phyloP scores from a whole-genome alignment of 768 basidiomycete species.

The Tulasnella sp. region DNA sequence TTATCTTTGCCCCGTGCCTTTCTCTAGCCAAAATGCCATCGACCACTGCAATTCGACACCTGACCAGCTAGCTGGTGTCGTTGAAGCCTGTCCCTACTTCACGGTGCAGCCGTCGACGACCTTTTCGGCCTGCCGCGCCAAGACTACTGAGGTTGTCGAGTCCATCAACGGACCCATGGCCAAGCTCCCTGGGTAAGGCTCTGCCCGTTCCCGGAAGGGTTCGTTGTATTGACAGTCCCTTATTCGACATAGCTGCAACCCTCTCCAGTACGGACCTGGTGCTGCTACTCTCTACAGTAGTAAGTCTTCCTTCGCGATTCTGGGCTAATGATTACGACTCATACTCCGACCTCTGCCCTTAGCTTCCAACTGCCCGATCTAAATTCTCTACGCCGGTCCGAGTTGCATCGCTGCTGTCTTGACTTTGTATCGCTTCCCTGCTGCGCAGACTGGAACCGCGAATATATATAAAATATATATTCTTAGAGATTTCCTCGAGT shows the following conservation, averaged over 20 bases:
- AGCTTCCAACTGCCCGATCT: not conserved
- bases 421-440: not conserved
- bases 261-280: slow-evolving; percentile 9
- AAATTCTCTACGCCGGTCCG: not conserved
- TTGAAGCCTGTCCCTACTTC: slow-evolving; percentile 33
- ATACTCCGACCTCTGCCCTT: not conserved
- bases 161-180: slow-evolving; percentile 23
- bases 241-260: slow-evolving; percentile 6
- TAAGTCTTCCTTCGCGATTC: not conserved
- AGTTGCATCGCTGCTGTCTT: not conserved
- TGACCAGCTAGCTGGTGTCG: not conserved
- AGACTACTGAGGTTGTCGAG: slow-evolving; percentile 30
- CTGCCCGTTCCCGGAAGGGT: not conserved
- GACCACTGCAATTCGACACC: slow-evolving; percentile 11
- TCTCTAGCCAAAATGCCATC: slow-evolving; percentile 13
- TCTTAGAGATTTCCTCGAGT: too few relatives aligned
- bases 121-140: slow-evolving; percentile 35
- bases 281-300: slow-evolving; percentile 5
- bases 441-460: not conserved
- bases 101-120: slow-evolving; percentile 30
- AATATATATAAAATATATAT: not conserved
- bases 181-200: slow-evolving; percentile 24
- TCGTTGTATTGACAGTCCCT: too few relatives aligned
- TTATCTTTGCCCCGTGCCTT: not conserved
- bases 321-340: not conserved